phyloP scores from a whole-genome alignment of 2,329 filamentous ascomycete genomes.

The Fusarium virguliforme region DNA sequence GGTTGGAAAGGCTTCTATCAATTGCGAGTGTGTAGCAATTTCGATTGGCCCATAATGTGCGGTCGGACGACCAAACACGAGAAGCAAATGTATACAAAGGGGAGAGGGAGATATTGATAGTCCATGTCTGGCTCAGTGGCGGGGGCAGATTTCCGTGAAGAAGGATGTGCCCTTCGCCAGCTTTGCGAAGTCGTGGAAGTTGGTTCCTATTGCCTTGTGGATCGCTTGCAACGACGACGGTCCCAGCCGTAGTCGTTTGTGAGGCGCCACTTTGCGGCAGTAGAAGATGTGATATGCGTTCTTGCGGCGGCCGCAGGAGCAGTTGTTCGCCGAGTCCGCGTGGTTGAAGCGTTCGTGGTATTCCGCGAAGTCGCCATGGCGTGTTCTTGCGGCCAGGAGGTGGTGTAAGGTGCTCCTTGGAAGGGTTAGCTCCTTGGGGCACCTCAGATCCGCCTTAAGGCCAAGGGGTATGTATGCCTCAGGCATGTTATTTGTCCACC shows the following conservation, averaged over 20 bases:
- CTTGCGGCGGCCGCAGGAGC: slow-evolving; percentile 2
- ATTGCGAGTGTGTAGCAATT: too few relatives aligned
- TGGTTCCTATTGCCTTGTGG: not conserved
- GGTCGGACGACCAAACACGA: too few relatives aligned
- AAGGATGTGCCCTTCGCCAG: not conserved
- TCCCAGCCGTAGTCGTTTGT: too few relatives aligned
- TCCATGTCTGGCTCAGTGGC: not conserved
- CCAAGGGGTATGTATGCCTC: too few relatives aligned
- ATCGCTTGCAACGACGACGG: too few relatives aligned
- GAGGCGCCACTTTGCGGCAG: too few relatives aligned
- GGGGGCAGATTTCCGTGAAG: not conserved
- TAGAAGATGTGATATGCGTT: not conserved
- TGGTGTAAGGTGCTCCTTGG: not conserved
- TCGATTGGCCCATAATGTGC: too few relatives aligned
- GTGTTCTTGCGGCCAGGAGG: not conserved
- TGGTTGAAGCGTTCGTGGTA: slow-evolving; percentile 4
- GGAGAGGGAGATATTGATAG: not conserved
- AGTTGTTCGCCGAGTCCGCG: not conserved
- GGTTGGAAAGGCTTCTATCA: too few relatives aligned
- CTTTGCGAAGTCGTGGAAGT: not conserved
- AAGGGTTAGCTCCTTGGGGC: not conserved
- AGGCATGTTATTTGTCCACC: too few relatives aligned
- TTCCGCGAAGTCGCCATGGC: not conserved
- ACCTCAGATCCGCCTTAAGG: not conserved
- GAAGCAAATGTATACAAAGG: not conserved